Percentiles rank a stretch among this genome's conserved stretches.
Evolutionary conservation across 192 early-diverging fungal genomes (phyloP).

Genomic region (Spinellus fusiger): DNA sequence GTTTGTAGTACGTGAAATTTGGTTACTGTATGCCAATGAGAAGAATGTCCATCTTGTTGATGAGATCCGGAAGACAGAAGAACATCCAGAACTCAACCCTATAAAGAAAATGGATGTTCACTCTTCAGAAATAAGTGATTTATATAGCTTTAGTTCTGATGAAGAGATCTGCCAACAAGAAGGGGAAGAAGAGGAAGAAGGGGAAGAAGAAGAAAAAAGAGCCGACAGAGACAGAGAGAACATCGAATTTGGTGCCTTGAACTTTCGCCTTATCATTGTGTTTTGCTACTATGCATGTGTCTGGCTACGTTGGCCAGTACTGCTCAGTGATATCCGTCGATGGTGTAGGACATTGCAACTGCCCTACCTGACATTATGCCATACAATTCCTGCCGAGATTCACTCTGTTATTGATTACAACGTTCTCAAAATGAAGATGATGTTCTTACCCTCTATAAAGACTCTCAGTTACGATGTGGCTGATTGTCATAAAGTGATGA

Average conservation of each 20-base stretch:
- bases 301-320: constrained; percentile 17
- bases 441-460: not conserved
- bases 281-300: constrained; percentile 20
- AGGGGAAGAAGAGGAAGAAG: not conserved
- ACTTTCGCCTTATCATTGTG: not conserved
- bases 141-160: not conserved
- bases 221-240: not conserved
- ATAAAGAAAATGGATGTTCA: not conserved
- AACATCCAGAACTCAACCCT: too few species aligned
- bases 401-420: not conserved
- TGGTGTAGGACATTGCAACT: constrained; percentile 14
- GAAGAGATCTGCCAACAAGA: not conserved
- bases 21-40: constrained; percentile 23
- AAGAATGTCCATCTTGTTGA: not conserved
- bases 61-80: not conserved
- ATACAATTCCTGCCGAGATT: not conserved
- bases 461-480: not conserved
- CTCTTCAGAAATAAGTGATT: not conserved
- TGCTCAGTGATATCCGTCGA: constrained; percentile 13
- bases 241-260: not conserved
- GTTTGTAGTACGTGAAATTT: constrained; percentile 26
- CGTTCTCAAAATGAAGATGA: not conserved
- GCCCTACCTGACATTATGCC: constrained; percentile 7
- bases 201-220: not conserved
- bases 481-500: not conserved